A percentile compares a stretch with the other conserved stretches of the same genome.
Evolutionary conservation across 306 rosid species (phyloP).

Genomic region (Cucurbita moschata): DNA sequence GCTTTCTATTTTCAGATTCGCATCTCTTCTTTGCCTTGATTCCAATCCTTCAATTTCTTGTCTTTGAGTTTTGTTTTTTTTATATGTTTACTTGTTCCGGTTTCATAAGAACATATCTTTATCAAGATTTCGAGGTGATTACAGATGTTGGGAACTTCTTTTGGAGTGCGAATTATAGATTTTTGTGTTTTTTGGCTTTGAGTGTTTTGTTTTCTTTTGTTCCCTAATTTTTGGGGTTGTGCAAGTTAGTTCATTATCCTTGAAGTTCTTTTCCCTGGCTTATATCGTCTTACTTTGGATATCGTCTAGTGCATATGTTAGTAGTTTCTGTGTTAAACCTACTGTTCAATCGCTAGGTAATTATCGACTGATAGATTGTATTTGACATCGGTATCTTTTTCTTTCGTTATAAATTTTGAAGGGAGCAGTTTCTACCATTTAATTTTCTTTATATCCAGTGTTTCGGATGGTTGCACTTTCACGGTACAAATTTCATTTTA

Average conservation of each 20-base stretch:
- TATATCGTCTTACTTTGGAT: not conserved
- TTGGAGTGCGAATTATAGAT: not conserved
- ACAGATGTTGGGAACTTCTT: not conserved
- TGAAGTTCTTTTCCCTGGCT: not conserved
- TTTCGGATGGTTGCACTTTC: not conserved
- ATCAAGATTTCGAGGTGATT: not conserved
- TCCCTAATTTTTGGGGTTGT: not conserved
- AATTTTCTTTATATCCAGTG: not conserved
- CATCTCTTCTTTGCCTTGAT: not conserved
- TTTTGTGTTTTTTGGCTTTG: not conserved
- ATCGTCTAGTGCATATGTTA: not conserved
- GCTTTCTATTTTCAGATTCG: not conserved
- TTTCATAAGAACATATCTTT: not conserved
- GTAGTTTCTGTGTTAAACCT: not conserved
- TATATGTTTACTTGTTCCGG: not conserved
- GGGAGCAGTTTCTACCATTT: not conserved
- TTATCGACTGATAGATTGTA: not conserved
- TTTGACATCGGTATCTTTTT: not conserved
- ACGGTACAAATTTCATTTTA: not conserved
- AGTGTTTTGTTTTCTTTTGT: not conserved
- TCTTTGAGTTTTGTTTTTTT: not conserved
- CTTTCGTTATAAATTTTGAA: not conserved
- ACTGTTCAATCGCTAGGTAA: not conserved
- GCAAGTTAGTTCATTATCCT: not conserved
- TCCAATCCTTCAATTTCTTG: not conserved